phyloP scores from a whole-genome alignment of 73 alveolate species.

The Paramecium octaurelia region DNA sequence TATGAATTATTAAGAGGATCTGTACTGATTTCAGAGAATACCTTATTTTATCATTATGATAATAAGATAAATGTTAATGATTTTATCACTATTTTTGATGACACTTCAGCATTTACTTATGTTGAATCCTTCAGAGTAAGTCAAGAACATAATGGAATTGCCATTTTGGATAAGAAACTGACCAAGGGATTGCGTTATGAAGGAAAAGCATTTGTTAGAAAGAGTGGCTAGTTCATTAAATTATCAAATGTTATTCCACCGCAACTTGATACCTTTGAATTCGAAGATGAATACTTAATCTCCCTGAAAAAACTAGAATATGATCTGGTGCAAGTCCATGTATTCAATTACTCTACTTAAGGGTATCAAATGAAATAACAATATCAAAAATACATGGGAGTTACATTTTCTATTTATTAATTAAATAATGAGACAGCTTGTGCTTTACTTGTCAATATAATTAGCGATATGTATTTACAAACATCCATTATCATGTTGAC shows the following conservation, averaged over 20 bases:
- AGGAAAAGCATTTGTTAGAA: background rate
- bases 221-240: background rate
- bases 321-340: background rate
- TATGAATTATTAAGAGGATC: background rate
- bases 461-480: background rate
- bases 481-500: background rate
- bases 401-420: background rate
- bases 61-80: background rate
- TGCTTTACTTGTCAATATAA: background rate
- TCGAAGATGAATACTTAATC: background rate
- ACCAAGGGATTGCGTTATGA: background rate
- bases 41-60: background rate
- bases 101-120: background rate
- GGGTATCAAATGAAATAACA: background rate
- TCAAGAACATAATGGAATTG: background rate
- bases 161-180: background rate
- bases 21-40: background rate
- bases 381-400: background rate
- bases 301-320: background rate
- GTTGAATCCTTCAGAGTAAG: background rate
- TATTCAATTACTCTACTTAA: background rate
- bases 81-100: background rate
- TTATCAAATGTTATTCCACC: background rate
- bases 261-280: background rate
- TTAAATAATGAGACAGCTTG: background rate